phyloP scores from a whole-genome alignment of 1,284 basidiomycete species.

The Apiotrichum siamense region DNA sequence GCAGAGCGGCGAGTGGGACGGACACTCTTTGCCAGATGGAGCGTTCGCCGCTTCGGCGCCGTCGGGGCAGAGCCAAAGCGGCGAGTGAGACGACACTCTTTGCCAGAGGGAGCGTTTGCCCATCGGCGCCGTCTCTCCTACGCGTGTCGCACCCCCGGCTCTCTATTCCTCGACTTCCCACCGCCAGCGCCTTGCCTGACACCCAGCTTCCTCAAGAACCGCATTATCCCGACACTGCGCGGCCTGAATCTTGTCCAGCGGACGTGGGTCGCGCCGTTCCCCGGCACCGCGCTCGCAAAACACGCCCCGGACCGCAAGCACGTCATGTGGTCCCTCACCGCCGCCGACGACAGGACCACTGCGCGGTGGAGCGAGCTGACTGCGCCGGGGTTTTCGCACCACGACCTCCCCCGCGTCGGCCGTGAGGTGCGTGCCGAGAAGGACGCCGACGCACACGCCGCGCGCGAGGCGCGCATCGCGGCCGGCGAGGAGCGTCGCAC shows the following conservation, averaged over 20 bases:
- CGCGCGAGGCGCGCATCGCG: not conserved
- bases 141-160: not conserved
- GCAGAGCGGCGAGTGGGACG: too few relatives aligned
- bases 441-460: slow-evolving; percentile 1
- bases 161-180: not conserved
- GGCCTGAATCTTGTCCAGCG: slow-evolving; percentile 33
- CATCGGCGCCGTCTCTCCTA: too few relatives aligned
- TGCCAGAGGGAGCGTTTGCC: too few relatives aligned
- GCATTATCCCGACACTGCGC: slow-evolving; percentile 34
- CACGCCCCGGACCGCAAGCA: slow-evolving; percentile 1
- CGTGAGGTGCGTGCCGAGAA: not conserved
- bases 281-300: not conserved
- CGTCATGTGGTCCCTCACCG: slow-evolving; percentile 6
- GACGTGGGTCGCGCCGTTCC: slow-evolving; percentile 1
- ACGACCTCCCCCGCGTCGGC: not conserved
- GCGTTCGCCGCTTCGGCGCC: too few relatives aligned
- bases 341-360: slow-evolving; percentile 3
- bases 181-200: slow-evolving; percentile 6
- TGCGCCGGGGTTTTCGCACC: not conserved
- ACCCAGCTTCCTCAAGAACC: slow-evolving; percentile 37
- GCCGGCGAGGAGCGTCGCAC: slow-evolving; percentile 11
- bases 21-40: too few relatives aligned
- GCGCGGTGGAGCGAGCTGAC: not conserved
- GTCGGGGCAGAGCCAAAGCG: too few relatives aligned
- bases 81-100: too few relatives aligned